These are phyloP conservation scores for Quercus lobata DNA, from an alignment of 331 rosid species.

Conservation along the genomic window DNA sequence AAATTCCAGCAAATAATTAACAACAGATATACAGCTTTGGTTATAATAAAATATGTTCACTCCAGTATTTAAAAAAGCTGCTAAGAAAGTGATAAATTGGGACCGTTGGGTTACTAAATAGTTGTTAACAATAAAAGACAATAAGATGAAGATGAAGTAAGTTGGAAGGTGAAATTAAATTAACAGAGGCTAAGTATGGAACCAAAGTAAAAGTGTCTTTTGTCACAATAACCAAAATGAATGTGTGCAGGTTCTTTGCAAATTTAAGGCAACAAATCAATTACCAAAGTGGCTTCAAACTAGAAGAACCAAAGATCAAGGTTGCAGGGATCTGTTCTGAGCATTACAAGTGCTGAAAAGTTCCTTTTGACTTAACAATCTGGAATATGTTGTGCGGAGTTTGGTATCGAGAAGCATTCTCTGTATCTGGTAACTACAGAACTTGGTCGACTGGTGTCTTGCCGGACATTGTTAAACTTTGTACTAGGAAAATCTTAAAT, in stretches of 20 bases:
- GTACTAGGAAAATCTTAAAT: slow-evolving; percentile 17
- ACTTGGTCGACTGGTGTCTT: slow-evolving; percentile 56
- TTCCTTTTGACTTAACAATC: slow-evolving; percentile 41
- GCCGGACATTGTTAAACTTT: slow-evolving; percentile 34
- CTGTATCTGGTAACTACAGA: slow-evolving; percentile 58
- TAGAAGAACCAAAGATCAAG: slow-evolving; percentile 53
- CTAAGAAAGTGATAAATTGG: slow-evolving; percentile 5
- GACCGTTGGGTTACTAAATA: background rate
- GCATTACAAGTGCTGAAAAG: slow-evolving; percentile 48
- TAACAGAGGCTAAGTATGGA: slow-evolving; percentile 22
- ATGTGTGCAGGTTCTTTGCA: slow-evolving; percentile 61
- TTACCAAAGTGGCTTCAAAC: slow-evolving; percentile 57
- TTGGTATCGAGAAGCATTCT: slow-evolving; percentile 50
- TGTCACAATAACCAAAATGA: slow-evolving; percentile 48
- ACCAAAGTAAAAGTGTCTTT: slow-evolving; percentile 36
- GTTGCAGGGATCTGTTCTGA: slow-evolving; percentile 51
- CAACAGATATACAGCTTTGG: background rate
- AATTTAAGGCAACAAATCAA: slow-evolving; percentile 28
- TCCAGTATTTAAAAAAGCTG: slow-evolving; percentile 8
- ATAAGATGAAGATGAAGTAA: slow-evolving; percentile 20
- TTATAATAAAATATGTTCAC: slow-evolving; percentile 24
- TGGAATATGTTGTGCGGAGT: slow-evolving; percentile 44
- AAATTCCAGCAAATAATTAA: background rate
- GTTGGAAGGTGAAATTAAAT: slow-evolving; percentile 10
- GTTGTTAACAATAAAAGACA: slow-evolving; percentile 19